phyloP scores from a whole-genome alignment of 495 filamentous ascomycete genomes.

The Annulohypoxylon bovei region DNA sequence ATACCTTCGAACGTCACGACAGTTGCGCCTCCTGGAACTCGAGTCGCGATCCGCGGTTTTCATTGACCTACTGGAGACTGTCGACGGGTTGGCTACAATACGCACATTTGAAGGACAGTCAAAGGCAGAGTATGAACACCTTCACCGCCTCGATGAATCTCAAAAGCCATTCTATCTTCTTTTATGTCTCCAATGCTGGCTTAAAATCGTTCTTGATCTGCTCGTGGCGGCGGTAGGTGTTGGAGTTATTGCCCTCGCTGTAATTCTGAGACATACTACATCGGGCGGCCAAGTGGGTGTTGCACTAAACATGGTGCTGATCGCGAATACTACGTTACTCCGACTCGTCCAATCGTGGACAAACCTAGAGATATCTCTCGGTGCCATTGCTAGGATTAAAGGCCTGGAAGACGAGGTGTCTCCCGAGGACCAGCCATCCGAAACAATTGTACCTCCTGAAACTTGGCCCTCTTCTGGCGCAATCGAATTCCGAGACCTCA shows the following conservation, averaged over 20 bases:
- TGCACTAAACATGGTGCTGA: conserved; percentile 51
- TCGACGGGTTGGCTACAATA: conserved; percentile 60
- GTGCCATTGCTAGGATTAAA: conserved; percentile 64
- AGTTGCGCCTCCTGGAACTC: conserved; percentile 67
- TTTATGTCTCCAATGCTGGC: conserved; percentile 64
- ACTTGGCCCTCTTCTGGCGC: conserved; percentile 56
- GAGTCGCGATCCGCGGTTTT: conserved; percentile 57
- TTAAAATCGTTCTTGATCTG: conserved; percentile 58
- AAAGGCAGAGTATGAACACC: conserved; percentile 58
- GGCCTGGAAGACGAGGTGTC: conserved; percentile 61
- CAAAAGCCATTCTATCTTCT: conserved; percentile 63
- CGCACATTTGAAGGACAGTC: conserved; percentile 60
- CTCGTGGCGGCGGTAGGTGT: conserved; percentile 56
- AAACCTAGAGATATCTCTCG: conserved; percentile 54
- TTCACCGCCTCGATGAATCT: conserved; percentile 61
- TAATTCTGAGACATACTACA: conserved; percentile 44
- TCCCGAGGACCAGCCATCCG: conserved; percentile 58
- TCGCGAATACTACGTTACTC: conserved; percentile 47
- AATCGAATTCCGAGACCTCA: conserved; percentile 57
- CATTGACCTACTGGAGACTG: conserved; percentile 60
- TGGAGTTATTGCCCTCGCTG: conserved; percentile 52
- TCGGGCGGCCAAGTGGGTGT: conserved; percentile 52
- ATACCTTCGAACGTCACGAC: conserved; percentile 67
- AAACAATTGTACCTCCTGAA: conserved; percentile 61
- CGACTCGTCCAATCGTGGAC: conserved; percentile 53